These are phyloP conservation scores for Cryptococcus jaspeensis DNA, from an alignment of 1,284 basidiomycete genomes.

Conservation along the genomic window DNA sequence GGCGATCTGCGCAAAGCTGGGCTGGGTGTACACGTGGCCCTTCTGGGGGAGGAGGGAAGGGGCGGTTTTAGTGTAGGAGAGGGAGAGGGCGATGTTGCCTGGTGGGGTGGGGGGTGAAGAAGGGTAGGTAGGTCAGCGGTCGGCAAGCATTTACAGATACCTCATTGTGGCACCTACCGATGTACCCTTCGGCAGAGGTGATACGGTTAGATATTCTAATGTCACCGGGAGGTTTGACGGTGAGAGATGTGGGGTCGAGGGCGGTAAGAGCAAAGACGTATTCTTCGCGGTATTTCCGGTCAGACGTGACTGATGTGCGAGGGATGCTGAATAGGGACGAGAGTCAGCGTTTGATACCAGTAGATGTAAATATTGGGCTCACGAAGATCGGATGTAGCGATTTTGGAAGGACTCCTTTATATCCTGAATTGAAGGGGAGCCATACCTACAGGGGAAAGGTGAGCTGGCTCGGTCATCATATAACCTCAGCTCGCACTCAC, in stretches of 20 bases:
- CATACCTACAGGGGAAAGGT: constrained; percentile 28
- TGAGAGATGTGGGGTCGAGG: constrained; percentile 22
- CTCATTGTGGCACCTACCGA: constrained; percentile 28
- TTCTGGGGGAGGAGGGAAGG: constrained; percentile 18
- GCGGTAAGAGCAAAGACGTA: constrained; percentile 47
- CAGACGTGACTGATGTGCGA: constrained; percentile 1
- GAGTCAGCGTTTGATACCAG: not conserved
- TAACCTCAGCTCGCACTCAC: constrained; percentile 18
- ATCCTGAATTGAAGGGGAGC: constrained; percentile 26
- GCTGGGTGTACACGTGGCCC: constrained; percentile 28
- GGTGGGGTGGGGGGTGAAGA: not conserved
- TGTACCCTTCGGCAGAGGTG: constrained; percentile 35
- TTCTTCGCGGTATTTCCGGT: constrained; percentile 24
- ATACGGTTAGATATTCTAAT: constrained; percentile 34
- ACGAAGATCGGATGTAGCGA: constrained; percentile 37
- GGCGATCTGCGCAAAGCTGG: constrained; percentile 18
- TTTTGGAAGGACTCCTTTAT: constrained; percentile 40
- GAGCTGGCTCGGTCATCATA: not conserved
- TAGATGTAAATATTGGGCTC: not conserved
- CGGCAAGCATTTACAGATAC: not conserved
- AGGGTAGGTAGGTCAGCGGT: not conserved
- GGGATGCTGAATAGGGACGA: constrained; percentile 17
- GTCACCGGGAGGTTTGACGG: constrained; percentile 21
- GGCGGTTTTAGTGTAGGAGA: constrained; percentile 7
- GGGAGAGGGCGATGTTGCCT: constrained; percentile 45